Percentiles rank a stretch among this genome's conserved stretches.
These are phyloP conservation scores for Flaveria linearis DNA, from an alignment of 129 eudicot genomes.

Conservation along the genomic window DNA sequence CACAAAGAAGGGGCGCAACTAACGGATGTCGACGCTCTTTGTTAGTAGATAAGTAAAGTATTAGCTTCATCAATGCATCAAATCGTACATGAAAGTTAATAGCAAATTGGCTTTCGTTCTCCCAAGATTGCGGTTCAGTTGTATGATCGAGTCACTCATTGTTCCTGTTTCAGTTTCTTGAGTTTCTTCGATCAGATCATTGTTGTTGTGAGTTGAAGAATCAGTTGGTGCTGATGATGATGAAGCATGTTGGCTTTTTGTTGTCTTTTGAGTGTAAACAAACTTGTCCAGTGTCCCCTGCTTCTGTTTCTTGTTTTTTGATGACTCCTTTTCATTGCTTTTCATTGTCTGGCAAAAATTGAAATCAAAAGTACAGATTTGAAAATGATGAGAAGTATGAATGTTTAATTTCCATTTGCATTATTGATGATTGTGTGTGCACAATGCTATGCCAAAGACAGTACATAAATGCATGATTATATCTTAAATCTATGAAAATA, in stretches of 20 bases:
- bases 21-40: constrained; percentile 4
- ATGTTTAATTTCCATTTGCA: too few relatives aligned
- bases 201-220: not conserved
- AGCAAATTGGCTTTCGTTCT: constrained; percentile 1
- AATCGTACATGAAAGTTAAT: not conserved
- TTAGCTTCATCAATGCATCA: not conserved
- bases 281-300: constrained; percentile 7
- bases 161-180: not conserved
- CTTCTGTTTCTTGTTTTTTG: constrained; percentile 17
- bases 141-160: not conserved
- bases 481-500: not conserved
- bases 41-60: not conserved
- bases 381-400: not conserved
- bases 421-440: not conserved
- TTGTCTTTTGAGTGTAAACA: not conserved
- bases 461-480: not conserved
- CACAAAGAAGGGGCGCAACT: not conserved
- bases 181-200: not conserved
- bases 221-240: not conserved
- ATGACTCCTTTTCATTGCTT: constrained; percentile 3
- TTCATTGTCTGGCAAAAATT: not conserved
- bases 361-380: constrained; percentile 12
- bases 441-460: not conserved
- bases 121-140: not conserved
- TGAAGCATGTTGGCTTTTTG: not conserved